Conservation (phyloP, 2,329 filamentous ascomycete genomes). For the Chaetomium olivaceum region DNA sequence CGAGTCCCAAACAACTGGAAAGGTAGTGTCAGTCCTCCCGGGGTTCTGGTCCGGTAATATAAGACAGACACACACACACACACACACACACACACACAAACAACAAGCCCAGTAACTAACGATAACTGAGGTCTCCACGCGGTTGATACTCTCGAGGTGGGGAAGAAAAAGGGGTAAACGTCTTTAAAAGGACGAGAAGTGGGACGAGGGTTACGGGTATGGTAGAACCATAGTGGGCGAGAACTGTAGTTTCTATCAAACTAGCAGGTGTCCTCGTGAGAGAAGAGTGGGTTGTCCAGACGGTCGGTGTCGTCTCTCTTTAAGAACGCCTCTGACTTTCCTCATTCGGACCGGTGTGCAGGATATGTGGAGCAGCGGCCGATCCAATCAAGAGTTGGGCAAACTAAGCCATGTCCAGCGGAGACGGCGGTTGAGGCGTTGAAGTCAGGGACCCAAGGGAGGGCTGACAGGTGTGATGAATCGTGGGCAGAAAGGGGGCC, state of each 20-base stretch:
- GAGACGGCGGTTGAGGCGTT: constrained; percentile 15
- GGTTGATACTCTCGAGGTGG: neutral
- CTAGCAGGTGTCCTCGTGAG: constrained; percentile 18
- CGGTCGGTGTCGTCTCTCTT: constrained; percentile 27
- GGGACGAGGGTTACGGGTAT: constrained; percentile 6
- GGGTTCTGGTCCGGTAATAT: neutral
- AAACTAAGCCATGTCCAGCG: constrained; percentile 20
- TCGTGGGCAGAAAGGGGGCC: constrained; percentile 18
- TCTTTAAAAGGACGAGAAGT: neutral
- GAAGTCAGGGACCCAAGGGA: constrained; percentile 17
- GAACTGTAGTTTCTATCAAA: constrained; percentile 3
- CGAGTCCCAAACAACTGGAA: neutral
- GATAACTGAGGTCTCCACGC: constrained; percentile 6
- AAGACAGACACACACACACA: neutral
- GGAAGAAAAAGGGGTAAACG: neutral
- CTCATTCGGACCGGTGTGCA: constrained; percentile 30
- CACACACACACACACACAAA: neutral
- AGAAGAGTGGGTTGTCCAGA: constrained; percentile 2
- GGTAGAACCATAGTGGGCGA: constrained; percentile 26
- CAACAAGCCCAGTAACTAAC: neutral
- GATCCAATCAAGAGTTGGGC: constrained; percentile 29
- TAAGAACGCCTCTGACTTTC: constrained; percentile 25
- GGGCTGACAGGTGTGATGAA: constrained; percentile 15
- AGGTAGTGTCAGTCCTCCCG: neutral
- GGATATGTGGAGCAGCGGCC: constrained; percentile 29